phyloP scores from a whole-genome alignment of 2,329 filamentous ascomycete species.

The Curvularia verruculosa region DNA sequence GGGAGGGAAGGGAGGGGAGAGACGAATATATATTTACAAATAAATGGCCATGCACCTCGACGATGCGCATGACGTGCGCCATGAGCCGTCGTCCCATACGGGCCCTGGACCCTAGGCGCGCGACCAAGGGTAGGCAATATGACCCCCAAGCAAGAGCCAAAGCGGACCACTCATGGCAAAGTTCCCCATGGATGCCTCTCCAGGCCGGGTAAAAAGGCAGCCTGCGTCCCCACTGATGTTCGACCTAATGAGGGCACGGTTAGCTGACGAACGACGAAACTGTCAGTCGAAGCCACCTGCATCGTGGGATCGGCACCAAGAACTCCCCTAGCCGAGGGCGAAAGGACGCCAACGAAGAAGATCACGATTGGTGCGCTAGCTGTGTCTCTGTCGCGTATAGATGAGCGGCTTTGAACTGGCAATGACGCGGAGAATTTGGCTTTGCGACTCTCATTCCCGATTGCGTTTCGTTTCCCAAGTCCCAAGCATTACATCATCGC shows the following conservation, averaged over 20 bases:
- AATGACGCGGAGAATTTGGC: conserved; percentile 29
- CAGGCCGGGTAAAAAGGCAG: conserved; percentile 45
- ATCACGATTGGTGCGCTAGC: conserved; percentile 22
- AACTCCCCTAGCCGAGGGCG: conserved; percentile 34
- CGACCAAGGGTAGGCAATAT: conserved; percentile 37
- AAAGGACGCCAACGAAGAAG: conserved; percentile 35
- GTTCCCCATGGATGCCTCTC: conserved; percentile 37
- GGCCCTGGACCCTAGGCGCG: conserved; percentile 31
- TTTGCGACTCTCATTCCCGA: conserved; percentile 13
- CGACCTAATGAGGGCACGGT: conserved; percentile 29
- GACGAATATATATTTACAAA: conserved; percentile 45
- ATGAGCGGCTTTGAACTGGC: conserved; percentile 19
- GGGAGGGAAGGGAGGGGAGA: conserved; percentile 43
- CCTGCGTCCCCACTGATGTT: conserved; percentile 30
- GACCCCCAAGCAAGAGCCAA: conserved; percentile 36
- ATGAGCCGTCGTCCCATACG: conserved; percentile 35
- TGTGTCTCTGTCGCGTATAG: conserved; percentile 18
- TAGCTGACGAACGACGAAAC: conserved; percentile 31
- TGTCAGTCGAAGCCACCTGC: conserved; percentile 25
- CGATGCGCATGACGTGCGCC: conserved; percentile 39
- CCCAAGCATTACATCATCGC: conserved; percentile 30
- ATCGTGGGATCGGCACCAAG: conserved; percentile 38
- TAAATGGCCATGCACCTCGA: conserved; percentile 24
- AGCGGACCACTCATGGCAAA: conserved; percentile 36
- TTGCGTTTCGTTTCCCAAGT: conserved; percentile 17